These are phyloP conservation scores for Penicillium brasilianum DNA, from an alignment of 2,329 filamentous ascomycete genomes.

Conservation along the genomic window DNA sequence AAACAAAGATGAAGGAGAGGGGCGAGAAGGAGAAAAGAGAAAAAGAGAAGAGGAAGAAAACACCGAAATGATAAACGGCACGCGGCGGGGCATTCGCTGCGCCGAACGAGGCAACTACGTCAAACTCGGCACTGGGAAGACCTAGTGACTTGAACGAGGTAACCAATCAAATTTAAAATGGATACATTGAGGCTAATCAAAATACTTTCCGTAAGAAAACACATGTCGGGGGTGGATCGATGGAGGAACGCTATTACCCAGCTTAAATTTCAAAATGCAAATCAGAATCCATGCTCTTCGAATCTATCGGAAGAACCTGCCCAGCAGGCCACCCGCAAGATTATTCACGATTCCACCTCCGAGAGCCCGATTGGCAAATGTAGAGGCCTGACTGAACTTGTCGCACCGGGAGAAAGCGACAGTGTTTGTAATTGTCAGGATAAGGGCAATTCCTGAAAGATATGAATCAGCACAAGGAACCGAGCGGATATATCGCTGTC, in stretches of 20 bases:
- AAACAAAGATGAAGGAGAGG: not conserved
- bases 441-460: constrained; percentile 52
- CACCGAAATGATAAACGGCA: too few species aligned
- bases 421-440: constrained; percentile 58
- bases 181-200: not conserved
- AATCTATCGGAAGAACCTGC: constrained; percentile 57
- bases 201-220: not conserved
- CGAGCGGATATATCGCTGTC: not conserved
- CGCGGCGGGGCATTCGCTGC: not conserved
- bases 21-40: not conserved
- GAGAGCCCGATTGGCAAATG: constrained; percentile 61
- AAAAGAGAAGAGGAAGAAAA: not conserved
- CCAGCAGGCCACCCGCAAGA: constrained; percentile 60
- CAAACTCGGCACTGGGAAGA: not conserved
- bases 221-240: constrained; percentile 2
- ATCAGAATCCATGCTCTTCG: not conserved
- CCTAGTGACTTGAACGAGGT: not conserved
- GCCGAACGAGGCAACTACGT: not conserved
- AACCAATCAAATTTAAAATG: not conserved
- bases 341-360: constrained; percentile 60
- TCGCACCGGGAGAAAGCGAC: constrained; percentile 58
- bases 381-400: constrained; percentile 62
- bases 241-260: not conserved
- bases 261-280: not conserved
- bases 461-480: constrained; percentile 14